Evolutionary conservation across 352 stramenopile species (phyloP), one percentile per base, ranked within the genome.

Genomic region (Thalassiosira ordinaria): DNA sequence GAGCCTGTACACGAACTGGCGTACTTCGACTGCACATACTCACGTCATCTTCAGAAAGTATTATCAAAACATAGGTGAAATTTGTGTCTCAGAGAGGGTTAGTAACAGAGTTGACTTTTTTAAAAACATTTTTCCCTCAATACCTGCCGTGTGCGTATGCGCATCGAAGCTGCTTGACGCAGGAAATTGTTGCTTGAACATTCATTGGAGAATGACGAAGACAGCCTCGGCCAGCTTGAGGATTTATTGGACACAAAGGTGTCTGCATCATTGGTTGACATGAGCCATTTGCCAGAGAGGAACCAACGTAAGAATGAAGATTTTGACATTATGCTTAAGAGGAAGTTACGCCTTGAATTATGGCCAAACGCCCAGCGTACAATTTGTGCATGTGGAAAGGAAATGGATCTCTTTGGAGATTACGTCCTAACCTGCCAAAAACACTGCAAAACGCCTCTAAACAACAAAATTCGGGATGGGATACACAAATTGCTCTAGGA

Each of bases 301-400:
- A 55, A 76, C 22, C 22, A 55, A n/a, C 53, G 44, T 11, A 59
- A 59, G 55, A 76, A 76, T 13, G 53, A 76, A 31, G 35, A 76
- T 18, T 76, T 76, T 41, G 6, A 2, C 2, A 52, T 76, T 35
- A 76, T 70, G 52, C 41, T 76, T 1, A 67, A 69, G 27, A 33
- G 67, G 37, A 76, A 76, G 35, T 27, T 76, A 8, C 55, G 67
- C 2, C 55, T 76, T n/a, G 13, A 41, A 24, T 39, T 76, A 6
- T 76, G 67, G 67, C 67, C 37, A 16, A 16, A n/a, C 5, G 20
- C 1, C 11, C 20, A 70, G 39, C 13, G 2, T 16, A 3, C 16
- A 6, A 46, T 60, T 27, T 76, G 67, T 27, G 57, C 60, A 29
- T 76, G 27, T 44, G 53, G 67, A n/a, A 62, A 61, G 13, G 13